These are phyloP conservation scores for Penicillium italicum DNA, from an alignment of 2,329 filamentous ascomycete genomes.

Conservation along the genomic window DNA sequence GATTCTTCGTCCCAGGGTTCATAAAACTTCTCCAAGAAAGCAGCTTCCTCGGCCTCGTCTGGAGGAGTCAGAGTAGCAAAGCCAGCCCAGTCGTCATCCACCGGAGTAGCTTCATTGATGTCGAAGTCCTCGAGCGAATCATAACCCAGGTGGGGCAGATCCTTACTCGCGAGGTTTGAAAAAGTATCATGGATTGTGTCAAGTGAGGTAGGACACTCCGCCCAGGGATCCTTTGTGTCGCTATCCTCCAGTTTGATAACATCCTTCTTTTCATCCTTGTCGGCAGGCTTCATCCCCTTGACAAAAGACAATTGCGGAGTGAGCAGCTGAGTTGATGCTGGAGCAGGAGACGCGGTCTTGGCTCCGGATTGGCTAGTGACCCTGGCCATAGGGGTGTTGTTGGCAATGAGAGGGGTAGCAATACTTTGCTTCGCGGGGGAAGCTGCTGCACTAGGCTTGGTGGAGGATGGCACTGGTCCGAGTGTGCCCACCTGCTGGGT, in stretches of 20 bases:
- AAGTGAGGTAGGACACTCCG: constrained; percentile 36
- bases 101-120: constrained; percentile 25
- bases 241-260: constrained; percentile 4
- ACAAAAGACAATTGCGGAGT: constrained; percentile 26
- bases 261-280: constrained; percentile 18
- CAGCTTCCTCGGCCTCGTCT: constrained; percentile 16
- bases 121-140: constrained; percentile 40
- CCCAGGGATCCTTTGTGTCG: constrained; percentile 35
- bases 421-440: constrained; percentile 29
- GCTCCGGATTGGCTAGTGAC: constrained; percentile 32
- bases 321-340: constrained; percentile 31
- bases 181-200: constrained; percentile 40
- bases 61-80: constrained; percentile 38
- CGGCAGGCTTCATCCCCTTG: constrained; percentile 27
- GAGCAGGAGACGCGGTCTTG: constrained; percentile 34
- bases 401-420: constrained; percentile 29
- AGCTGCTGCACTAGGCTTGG: constrained; percentile 20
- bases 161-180: constrained; percentile 29
- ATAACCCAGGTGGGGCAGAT: constrained; percentile 27
- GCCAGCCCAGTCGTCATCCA: constrained; percentile 16
- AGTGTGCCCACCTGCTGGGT: constrained; percentile 16
- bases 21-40: constrained; percentile 7
- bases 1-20: constrained; percentile 18
- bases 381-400: constrained; percentile 34
- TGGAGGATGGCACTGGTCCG: constrained; percentile 10